Conservation (phyloP, 1,284 basidiomycete species). For the Neolentinus lepideus region DNA sequence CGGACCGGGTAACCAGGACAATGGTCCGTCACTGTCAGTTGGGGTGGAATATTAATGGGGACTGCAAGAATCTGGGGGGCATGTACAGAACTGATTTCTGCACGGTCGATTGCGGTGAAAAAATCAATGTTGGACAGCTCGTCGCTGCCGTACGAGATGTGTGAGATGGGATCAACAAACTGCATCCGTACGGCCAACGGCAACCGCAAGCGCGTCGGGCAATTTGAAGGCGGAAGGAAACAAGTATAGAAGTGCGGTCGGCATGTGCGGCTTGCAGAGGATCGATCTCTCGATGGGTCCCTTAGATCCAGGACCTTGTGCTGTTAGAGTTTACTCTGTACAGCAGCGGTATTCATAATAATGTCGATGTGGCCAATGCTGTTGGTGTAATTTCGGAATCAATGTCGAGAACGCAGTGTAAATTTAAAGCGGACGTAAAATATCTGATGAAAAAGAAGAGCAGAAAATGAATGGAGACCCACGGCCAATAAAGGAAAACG, state of each 20-base stretch:
- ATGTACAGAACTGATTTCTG: too few species aligned
- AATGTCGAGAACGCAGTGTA: too few species aligned
- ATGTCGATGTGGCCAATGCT: too few species aligned
- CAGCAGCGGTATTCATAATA: too few species aligned
- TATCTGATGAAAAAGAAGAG: neutral
- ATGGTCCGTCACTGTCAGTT: neutral
- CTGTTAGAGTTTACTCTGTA: neutral
- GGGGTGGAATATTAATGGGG: neutral
- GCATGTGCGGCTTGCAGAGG: neutral
- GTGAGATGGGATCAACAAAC: too few species aligned
- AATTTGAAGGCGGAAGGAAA: neutral
- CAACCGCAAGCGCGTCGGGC: neutral
- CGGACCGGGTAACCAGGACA: neutral
- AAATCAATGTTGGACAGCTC: too few species aligned
- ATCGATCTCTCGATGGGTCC: neutral
- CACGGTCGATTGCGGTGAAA: too few species aligned
- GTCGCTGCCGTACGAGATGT: too few species aligned
- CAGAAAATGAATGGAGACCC: neutral
- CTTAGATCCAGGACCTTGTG: neutral
- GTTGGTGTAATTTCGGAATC: too few species aligned
- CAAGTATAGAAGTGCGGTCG: neutral
- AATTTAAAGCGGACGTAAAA: neutral
- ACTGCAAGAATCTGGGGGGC: neutral
- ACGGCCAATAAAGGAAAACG: neutral
- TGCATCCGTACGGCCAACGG: neutral